Conservation (phyloP, 495 filamentous ascomycete genomes). For the Penicillium steckii region DNA sequence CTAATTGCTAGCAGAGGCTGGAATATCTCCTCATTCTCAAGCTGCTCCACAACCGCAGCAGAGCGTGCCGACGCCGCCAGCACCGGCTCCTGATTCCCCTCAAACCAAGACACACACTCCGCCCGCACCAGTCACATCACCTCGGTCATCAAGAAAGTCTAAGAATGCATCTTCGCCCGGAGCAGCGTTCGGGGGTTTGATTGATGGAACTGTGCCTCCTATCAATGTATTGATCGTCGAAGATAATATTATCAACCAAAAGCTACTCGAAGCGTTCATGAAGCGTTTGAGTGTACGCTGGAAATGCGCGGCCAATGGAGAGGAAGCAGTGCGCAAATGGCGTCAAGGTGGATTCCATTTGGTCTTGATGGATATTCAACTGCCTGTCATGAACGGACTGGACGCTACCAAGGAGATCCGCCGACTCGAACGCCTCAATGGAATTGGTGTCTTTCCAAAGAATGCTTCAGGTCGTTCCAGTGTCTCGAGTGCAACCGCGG, state of each 20-base stretch:
- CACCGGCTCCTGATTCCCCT: constrained; percentile 35
- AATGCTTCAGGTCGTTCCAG: constrained; percentile 41
- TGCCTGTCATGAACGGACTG: constrained; percentile 94
- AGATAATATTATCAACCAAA: constrained; percentile 96
- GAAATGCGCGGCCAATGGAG: constrained; percentile 93
- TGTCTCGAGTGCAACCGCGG: constrained; percentile 30
- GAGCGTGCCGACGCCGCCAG: constrained; percentile 38
- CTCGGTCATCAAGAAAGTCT: constrained; percentile 35
- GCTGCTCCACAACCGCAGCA: constrained; percentile 25
- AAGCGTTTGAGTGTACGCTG: constrained; percentile 96
- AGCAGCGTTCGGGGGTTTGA: constrained; percentile 57
- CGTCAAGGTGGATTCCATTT: constrained; percentile 91
- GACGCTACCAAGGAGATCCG: constrained; percentile 98
- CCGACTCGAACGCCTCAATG: constrained; percentile 82
- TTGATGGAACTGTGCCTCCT: constrained; percentile 84
- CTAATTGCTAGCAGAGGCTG: constrained; percentile 30
- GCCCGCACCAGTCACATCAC: constrained; percentile 37
- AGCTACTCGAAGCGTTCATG: constrained; percentile 92
- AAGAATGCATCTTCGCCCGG: constrained; percentile 45
- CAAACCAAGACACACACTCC: constrained; percentile 37
- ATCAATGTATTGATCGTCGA: constrained; percentile 98
- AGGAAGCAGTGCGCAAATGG: constrained; percentile 92
- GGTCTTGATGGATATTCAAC: constrained; percentile 97
- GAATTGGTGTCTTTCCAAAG: constrained; percentile 80
- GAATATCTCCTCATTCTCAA: constrained; percentile 22